Percentiles rank a stretch among this genome's conserved stretches.
These are phyloP conservation scores for Magnusiomyces tetraspermus DNA, from an alignment of 1,139 yeast genomes.

Conservation along the genomic window DNA sequence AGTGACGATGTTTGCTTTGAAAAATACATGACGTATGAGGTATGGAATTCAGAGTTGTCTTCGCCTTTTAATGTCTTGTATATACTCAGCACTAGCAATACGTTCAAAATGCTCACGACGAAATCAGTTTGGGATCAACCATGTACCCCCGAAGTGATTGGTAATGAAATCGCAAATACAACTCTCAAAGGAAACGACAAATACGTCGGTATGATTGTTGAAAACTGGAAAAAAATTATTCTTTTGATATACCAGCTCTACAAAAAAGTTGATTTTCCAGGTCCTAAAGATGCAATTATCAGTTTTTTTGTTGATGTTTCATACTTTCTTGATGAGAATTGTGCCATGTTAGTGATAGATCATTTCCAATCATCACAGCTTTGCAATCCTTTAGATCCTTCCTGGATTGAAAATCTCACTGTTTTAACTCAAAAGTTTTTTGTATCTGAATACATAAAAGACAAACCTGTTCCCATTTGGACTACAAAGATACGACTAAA, in stretches of 20 bases:
- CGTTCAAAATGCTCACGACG: neutral
- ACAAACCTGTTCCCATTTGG: conserved; percentile 14
- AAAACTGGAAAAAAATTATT: conserved; percentile 9
- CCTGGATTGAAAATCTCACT: conserved; percentile 45
- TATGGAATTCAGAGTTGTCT: conserved; percentile 41
- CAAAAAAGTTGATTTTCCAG: conserved; percentile 27
- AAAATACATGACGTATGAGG: conserved; percentile 29
- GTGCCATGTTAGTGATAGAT: conserved; percentile 37
- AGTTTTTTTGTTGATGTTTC: conserved; percentile 38
- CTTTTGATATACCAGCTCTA: conserved; percentile 17
- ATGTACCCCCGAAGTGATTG: neutral
- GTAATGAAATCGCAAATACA: neutral
- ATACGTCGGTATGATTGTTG: neutral
- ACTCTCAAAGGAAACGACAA: neutral
- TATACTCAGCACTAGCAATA: neutral
- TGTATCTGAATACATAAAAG: conserved; percentile 15
- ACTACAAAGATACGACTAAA: conserved; percentile 34
- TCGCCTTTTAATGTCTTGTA: conserved; percentile 37
- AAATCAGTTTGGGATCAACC: neutral
- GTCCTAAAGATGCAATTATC: conserved; percentile 41
- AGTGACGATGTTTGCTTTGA: conserved; percentile 19
- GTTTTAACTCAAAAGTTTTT: conserved; percentile 43
- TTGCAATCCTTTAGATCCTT: conserved; percentile 46
- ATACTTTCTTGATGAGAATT: conserved; percentile 33
- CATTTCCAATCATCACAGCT: conserved; percentile 43